Conservation (phyloP, 108 stramenopile genomes). For the Cyclotella sp. region DNA sequence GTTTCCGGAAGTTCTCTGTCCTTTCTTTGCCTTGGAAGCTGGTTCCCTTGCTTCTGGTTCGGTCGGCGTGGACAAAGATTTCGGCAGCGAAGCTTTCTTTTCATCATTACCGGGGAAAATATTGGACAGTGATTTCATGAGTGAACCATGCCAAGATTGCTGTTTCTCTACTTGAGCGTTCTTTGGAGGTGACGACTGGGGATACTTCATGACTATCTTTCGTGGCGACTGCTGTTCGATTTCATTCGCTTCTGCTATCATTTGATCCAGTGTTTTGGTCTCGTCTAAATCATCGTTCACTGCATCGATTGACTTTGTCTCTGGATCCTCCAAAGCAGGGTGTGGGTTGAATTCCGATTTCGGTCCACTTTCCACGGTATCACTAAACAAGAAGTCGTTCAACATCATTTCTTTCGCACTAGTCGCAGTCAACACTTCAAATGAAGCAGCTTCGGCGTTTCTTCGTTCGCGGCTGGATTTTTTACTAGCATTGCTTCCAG, state of each 20-base stretch:
- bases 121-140: slow-evolving; percentile 41
- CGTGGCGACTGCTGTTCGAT: slow-evolving; percentile 26
- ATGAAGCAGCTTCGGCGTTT: neutral
- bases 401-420: slow-evolving; percentile 4
- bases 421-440: neutral
- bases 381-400: neutral
- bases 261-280: slow-evolving; percentile 35
- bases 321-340: neutral
- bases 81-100: neutral
- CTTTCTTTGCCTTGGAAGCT: neutral
- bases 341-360: neutral
- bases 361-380: neutral
- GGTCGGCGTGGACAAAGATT: neutral
- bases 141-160: slow-evolving; percentile 31
- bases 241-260: slow-evolving; percentile 49
- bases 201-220: slow-evolving; percentile 10
- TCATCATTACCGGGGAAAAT: slow-evolving; percentile 34
- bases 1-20: slow-evolving; percentile 7
- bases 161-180: neutral
- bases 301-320: neutral
- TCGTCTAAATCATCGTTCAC: slow-evolving; percentile 8
- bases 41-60: neutral
- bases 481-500: no score
- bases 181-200: slow-evolving; percentile 15
- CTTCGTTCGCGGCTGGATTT: neutral